Conservation (phyloP, 805 yeast genomes). For the Hagleromyces aurorensis region DNA sequence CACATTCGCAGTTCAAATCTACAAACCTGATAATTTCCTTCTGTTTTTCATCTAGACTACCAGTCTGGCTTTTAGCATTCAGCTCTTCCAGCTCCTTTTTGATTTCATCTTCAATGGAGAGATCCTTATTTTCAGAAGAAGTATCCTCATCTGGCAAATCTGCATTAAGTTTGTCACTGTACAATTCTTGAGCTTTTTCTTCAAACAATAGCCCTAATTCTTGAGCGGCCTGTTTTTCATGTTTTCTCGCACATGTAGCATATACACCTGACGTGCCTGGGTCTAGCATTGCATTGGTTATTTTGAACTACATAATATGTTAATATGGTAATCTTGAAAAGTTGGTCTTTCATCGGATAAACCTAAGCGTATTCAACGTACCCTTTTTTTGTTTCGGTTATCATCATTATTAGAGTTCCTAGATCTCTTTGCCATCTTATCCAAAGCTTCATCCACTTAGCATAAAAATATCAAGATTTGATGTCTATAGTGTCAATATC, state of each 20-base stretch:
- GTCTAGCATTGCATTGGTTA: constrained; percentile 40
- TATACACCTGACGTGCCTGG: constrained; percentile 84
- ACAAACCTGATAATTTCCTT: constrained; percentile 49
- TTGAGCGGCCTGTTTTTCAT: constrained; percentile 68
- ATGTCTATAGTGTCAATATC: too few species aligned
- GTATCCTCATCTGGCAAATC: constrained; percentile 12
- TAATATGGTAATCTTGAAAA: too few species aligned
- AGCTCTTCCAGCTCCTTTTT: constrained; percentile 61
- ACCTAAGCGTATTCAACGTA: too few species aligned
- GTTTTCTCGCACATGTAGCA: constrained; percentile 79
- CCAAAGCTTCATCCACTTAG: too few species aligned
- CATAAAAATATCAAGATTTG: too few species aligned
- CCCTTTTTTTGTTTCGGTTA: constrained; percentile 10
- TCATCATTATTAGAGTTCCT: too few species aligned
- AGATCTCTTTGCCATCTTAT: too few species aligned
- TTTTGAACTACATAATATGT: constrained; percentile 23
- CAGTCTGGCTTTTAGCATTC: constrained; percentile 31
- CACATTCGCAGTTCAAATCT: constrained; percentile 70
- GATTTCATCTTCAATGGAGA: constrained; percentile 71
- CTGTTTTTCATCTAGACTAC: constrained; percentile 32
- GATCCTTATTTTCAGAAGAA: constrained; percentile 27
- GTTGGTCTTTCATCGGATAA: too few species aligned
- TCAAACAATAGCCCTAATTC: constrained; percentile 56
- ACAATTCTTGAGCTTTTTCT: constrained; percentile 43
- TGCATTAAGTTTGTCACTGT: constrained; percentile 32